Conservation (phyloP, 768 basidiomycete genomes). For the Rhizopogon vesiculosus region DNA sequence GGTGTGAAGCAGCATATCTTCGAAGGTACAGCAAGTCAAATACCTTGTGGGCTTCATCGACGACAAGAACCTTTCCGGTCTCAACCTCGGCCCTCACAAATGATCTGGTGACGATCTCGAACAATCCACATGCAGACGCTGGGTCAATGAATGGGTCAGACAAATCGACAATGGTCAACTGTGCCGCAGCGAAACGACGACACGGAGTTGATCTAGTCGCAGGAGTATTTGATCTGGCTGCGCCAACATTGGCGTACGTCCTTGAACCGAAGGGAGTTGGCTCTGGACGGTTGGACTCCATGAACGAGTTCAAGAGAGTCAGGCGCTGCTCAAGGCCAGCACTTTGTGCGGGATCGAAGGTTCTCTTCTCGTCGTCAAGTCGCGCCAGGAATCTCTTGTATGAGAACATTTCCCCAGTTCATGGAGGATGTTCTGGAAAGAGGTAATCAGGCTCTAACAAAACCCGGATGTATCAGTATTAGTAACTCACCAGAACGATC, state of each 20-base stretch:
- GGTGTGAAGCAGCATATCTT: not conserved
- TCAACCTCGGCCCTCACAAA: conserved; percentile 49
- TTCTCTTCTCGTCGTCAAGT: conserved; percentile 36
- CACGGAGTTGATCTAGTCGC: not conserved
- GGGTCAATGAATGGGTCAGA: conserved; percentile 64
- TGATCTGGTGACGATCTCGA: conserved; percentile 54
- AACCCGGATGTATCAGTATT: not conserved
- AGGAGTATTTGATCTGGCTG: not conserved
- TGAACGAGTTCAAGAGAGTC: conserved; percentile 47
- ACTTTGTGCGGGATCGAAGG: conserved; percentile 48
- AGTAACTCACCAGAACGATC: conserved; percentile 42
- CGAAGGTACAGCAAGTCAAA: not conserved
- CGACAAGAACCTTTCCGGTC: conserved; percentile 56
- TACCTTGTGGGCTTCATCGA: conserved; percentile 67
- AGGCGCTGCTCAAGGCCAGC: conserved; percentile 52
- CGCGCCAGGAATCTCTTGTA: conserved; percentile 37
- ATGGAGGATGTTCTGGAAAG: conserved; percentile 44
- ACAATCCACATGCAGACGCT: conserved; percentile 52
- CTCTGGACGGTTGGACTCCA: conserved; percentile 20
- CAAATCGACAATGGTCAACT: conserved; percentile 57
- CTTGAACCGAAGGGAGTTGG: not conserved
- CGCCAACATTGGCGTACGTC: not conserved
- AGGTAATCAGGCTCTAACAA: not conserved
- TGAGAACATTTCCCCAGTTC: conserved; percentile 47
- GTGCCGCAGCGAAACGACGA: conserved; percentile 38